A percentile compares a stretch with the other conserved stretches of the same genome.
These are phyloP conservation scores for Coniferiporia weirii DNA, from an alignment of 1,284 basidiomycete species.

Conservation along the genomic window DNA sequence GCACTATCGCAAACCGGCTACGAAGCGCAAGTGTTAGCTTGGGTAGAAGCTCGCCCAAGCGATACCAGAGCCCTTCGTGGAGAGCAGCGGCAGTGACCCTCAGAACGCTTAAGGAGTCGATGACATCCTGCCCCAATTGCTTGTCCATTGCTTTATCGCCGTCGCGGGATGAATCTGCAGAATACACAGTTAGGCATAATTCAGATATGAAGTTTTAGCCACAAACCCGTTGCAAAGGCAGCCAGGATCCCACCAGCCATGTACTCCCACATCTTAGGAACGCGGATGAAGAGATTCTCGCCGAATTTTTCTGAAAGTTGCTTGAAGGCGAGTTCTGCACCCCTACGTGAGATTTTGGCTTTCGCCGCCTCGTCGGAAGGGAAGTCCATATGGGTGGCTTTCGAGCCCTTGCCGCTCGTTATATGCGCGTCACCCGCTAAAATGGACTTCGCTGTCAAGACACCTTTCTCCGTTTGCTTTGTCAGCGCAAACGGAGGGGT, in stretches of 20 bases:
- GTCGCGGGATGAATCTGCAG: constrained; percentile 45
- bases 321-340: constrained; percentile 81
- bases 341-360: constrained; percentile 65
- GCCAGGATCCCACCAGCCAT: constrained; percentile 77
- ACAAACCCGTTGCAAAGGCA: constrained; percentile 61
- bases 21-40: constrained; percentile 72
- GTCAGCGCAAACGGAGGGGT: constrained; percentile 84
- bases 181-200: constrained; percentile 15
- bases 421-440: constrained; percentile 26
- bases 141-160: constrained; percentile 62
- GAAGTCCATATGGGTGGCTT: constrained; percentile 38
- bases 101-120: constrained; percentile 90
- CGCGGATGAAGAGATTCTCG: constrained; percentile 60
- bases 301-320: constrained; percentile 81
- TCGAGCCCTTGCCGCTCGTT: constrained; percentile 42
- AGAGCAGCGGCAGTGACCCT: constrained; percentile 79
- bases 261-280: constrained; percentile 93
- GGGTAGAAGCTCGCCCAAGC: constrained; percentile 71
- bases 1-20: constrained; percentile 84
- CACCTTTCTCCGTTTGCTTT: constrained; percentile 61
- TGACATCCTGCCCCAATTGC: constrained; percentile 82
- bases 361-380: constrained; percentile 48
- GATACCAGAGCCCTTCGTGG: constrained; percentile 64
- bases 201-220: not conserved
- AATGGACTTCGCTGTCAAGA: constrained; percentile 65